Evolutionary conservation across 352 stramenopile species (phyloP).

Genomic region (Pythium biforme): DNA sequence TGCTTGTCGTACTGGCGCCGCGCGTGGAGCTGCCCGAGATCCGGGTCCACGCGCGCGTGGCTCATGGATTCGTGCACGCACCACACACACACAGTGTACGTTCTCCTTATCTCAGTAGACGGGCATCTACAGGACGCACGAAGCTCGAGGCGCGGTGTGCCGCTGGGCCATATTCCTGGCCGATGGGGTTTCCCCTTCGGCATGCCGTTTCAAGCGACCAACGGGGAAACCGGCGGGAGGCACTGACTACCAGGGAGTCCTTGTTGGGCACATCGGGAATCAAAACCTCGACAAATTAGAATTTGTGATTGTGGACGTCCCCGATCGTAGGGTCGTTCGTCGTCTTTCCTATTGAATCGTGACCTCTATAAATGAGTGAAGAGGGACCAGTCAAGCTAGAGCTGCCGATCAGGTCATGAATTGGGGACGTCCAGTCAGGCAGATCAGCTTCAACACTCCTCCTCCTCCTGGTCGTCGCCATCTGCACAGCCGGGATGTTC

Average conservation of each 20-base stretch:
- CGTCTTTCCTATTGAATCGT: background rate
- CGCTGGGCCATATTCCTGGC: background rate
- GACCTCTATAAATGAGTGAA: conserved; percentile 1
- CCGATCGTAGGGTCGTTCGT: background rate
- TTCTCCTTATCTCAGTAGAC: background rate
- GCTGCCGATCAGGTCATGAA: background rate
- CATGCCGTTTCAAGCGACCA: too few species aligned
- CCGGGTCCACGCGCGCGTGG: conserved; percentile 6
- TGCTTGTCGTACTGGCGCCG: conserved; percentile 24
- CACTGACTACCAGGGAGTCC: conserved; percentile 4
- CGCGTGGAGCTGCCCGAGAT: conserved; percentile 23
- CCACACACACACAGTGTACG: too few species aligned
- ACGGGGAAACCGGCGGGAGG: too few species aligned
- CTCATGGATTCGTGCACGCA: conserved; percentile 1
- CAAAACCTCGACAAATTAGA: background rate
- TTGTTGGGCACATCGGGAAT: background rate
- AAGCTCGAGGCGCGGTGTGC: too few species aligned
- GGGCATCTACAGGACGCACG: background rate
- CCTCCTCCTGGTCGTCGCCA: too few species aligned
- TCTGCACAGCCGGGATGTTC: too few species aligned
- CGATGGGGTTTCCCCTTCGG: too few species aligned
- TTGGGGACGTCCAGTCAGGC: background rate
- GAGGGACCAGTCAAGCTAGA: background rate
- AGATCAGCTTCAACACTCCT: background rate
- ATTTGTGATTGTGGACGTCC: background rate